Percentiles rank a stretch among this genome's conserved stretches.
These are phyloP conservation scores for Boletus rufocinnamomeus DNA, from an alignment of 768 basidiomycete species.

Conservation along the genomic window DNA sequence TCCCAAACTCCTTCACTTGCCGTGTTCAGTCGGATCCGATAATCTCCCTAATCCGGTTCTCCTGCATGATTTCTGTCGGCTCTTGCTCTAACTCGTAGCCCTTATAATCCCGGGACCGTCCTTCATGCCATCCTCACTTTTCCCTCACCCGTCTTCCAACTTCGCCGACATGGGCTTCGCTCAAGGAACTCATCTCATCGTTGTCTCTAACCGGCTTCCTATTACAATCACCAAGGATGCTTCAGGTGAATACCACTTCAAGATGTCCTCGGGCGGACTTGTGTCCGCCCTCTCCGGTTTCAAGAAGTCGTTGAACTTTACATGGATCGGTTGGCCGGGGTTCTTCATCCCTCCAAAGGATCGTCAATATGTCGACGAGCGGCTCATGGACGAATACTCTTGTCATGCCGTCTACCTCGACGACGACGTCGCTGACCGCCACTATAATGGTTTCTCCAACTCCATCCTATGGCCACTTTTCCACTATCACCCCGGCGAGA, in stretches of 20 bases:
- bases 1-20: not conserved
- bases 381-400: constrained; percentile 91
- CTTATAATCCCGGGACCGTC: constrained; percentile 29
- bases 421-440: constrained; percentile 96
- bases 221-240: constrained; percentile 95
- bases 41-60: constrained; percentile 34
- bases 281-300: constrained; percentile 96
- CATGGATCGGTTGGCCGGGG: constrained; percentile 96
- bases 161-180: constrained; percentile 46
- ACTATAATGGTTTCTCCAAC: constrained; percentile 99
- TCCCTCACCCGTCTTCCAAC: constrained; percentile 26
- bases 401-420: constrained; percentile 98
- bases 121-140: constrained; percentile 31
- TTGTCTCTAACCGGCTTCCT: constrained; percentile 94
- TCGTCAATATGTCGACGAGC: constrained; percentile 85
- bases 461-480: constrained; percentile 99
- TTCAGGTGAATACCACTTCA: constrained; percentile 93
- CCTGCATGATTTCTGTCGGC: constrained; percentile 23
- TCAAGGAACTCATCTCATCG: constrained; percentile 76
- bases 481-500: constrained; percentile 99
- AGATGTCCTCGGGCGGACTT: constrained; percentile 98
- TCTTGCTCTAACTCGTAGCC: constrained; percentile 20
- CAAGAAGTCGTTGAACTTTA: constrained; percentile 98
- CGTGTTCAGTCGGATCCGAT: constrained; percentile 33
- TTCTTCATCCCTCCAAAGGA: constrained; percentile 94